Conservation (phyloP, 2,329 filamentous ascomycete species). For the Malbranchea cinnamomea region DNA sequence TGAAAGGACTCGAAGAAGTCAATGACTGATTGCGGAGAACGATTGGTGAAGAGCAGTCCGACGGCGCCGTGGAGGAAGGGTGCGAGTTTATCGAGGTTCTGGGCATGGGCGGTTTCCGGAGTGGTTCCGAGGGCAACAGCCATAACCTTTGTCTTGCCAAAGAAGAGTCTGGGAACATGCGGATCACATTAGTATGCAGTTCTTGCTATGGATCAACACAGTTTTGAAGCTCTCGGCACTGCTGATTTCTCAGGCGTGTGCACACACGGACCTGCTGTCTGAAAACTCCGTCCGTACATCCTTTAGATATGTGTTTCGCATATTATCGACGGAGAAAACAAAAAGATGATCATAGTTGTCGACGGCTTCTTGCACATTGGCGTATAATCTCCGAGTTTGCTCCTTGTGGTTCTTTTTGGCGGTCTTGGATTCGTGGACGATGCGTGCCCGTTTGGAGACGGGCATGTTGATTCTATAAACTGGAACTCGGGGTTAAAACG, state of each 20-base stretch:
- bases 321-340: conserved; percentile 88
- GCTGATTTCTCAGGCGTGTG: too few species aligned
- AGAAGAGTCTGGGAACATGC: conserved; percentile 61
- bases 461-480: conserved; percentile 69
- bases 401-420: conserved; percentile 88
- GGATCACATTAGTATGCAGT: conserved; percentile 1
- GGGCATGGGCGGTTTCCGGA: conserved; percentile 63
- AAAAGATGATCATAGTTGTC: conserved; percentile 82
- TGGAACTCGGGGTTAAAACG: too few species aligned
- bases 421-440: conserved; percentile 82
- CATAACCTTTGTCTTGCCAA: conserved; percentile 99
- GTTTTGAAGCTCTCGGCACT: too few species aligned
- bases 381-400: conserved; percentile 69
- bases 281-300: conserved; percentile 70
- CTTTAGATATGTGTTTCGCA: conserved; percentile 95
- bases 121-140: conserved; percentile 75
- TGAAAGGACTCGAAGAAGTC: conserved; percentile 58
- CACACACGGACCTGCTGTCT: conserved; percentile 56
- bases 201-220: too few species aligned
- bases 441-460: conserved; percentile 83
- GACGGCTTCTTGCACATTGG: conserved; percentile 71
- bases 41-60: conserved; percentile 80
- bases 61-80: conserved; percentile 65
- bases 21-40: conserved; percentile 49
- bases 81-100: conserved; percentile 57